These are phyloP conservation scores for Carex cristatella DNA, from an alignment of 176 grass and related monocot species.

Conservation along the genomic window DNA sequence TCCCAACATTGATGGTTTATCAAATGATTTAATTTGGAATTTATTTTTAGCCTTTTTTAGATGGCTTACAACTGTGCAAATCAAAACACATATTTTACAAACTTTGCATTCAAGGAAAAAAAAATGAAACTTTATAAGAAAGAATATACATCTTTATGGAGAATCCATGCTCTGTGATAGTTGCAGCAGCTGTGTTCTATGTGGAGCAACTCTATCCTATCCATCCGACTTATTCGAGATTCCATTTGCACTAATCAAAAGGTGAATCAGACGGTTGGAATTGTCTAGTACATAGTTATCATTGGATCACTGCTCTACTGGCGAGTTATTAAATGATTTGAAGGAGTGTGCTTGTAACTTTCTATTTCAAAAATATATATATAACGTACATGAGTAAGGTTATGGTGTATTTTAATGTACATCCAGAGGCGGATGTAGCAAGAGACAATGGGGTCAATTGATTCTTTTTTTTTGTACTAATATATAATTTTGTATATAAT, in stretches of 20 bases:
- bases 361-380: too few relatives aligned
- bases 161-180: too few relatives aligned
- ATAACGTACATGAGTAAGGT: too few relatives aligned
- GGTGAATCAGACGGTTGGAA: not conserved
- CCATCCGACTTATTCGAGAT: not conserved
- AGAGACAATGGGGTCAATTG: too few relatives aligned
- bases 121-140: not conserved
- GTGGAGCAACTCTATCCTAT: not conserved
- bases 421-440: too few relatives aligned
- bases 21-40: slow-evolving; percentile 1
- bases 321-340: too few relatives aligned
- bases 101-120: not conserved
- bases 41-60: not conserved
- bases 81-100: not conserved
- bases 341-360: too few relatives aligned
- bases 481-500: too few relatives aligned
- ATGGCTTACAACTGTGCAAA: not conserved
- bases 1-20: slow-evolving; percentile 10
- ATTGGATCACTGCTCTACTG: too few relatives aligned
- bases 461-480: too few relatives aligned
- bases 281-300: too few relatives aligned
- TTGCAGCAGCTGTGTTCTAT: not conserved
- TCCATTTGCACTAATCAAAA: not conserved
- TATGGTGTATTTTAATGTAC: too few relatives aligned
- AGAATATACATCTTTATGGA: not conserved